Evolutionary conservation across 345 rosid genomes (phyloP).

Genomic region (Leavenworthia alabamica): DNA sequence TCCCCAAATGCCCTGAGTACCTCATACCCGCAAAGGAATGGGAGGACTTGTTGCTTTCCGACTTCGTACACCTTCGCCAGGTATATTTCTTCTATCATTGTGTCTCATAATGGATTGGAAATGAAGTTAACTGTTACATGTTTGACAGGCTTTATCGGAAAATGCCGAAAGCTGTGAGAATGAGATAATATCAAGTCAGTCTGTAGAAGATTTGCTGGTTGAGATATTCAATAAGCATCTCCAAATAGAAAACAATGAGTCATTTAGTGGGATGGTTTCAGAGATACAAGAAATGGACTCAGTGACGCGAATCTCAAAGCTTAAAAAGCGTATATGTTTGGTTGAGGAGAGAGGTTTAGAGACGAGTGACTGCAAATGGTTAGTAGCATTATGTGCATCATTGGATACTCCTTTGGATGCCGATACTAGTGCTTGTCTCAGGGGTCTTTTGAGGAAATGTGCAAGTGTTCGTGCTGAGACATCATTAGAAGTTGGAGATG

Average conservation of each 20-base stretch:
- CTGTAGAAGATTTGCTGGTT: slow-evolving; percentile 19
- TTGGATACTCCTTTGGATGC: slow-evolving; percentile 69
- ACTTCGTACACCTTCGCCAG: slow-evolving; percentile 65
- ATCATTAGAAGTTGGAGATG: slow-evolving; percentile 52
- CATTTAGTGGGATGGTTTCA: slow-evolving; percentile 27
- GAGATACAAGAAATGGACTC: slow-evolving; percentile 57
- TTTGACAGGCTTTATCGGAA: slow-evolving; percentile 38
- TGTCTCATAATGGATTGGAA: neutral
- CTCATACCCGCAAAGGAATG: slow-evolving; percentile 61
- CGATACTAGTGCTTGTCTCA: slow-evolving; percentile 61
- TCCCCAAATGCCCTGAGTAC: slow-evolving; percentile 59
- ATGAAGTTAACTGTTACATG: neutral
- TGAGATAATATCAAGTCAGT: slow-evolving; percentile 16
- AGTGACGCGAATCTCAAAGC: slow-evolving; percentile 54
- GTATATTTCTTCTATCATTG: slow-evolving; percentile 28
- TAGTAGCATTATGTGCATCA: slow-evolving; percentile 66
- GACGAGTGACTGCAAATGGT: slow-evolving; percentile 52
- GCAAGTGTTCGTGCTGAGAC: slow-evolving; percentile 58
- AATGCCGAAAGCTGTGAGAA: slow-evolving; percentile 20
- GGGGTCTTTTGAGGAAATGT: slow-evolving; percentile 67
- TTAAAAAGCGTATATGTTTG: slow-evolving; percentile 50
- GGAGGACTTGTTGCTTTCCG: slow-evolving; percentile 77
- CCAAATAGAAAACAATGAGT: neutral
- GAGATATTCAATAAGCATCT: slow-evolving; percentile 26
- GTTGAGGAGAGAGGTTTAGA: slow-evolving; percentile 39